These are phyloP conservation scores for Cryptosporidium sp. DNA, from an alignment of 169 alveolate species.

Conservation along the genomic window DNA sequence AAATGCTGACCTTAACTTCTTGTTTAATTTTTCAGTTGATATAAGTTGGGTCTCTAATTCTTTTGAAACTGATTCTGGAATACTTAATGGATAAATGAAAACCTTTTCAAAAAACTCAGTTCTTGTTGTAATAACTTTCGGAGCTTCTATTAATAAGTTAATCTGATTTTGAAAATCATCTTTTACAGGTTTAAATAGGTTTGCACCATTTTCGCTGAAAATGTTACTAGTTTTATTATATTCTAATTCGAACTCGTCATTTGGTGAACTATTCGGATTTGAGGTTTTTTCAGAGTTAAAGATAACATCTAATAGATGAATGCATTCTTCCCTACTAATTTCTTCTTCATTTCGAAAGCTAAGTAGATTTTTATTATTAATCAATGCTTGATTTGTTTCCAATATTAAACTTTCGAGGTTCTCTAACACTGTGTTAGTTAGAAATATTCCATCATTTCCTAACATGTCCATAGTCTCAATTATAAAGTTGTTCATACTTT, in stretches of 20 bases:
- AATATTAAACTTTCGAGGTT: conserved; percentile 4
- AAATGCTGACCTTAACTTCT: conserved; percentile 23
- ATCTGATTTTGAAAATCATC: conserved; percentile 1
- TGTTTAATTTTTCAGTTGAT: neutral
- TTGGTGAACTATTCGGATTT: neutral
- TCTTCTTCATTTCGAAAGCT: neutral
- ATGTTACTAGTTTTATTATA: neutral
- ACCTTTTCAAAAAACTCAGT: conserved; percentile 13
- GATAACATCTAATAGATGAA: neutral
- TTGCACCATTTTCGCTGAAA: neutral
- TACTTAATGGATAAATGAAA: conserved; percentile 18
- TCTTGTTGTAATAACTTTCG: conserved; percentile 7
- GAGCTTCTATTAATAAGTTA: neutral
- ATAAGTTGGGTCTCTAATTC: conserved; percentile 15
- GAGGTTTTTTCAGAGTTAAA: neutral
- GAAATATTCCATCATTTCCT: conserved; percentile 21
- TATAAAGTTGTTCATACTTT: conserved; percentile 10
- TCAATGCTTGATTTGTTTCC: neutral
- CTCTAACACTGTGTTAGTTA: conserved; percentile 19
- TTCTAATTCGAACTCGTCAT: neutral
- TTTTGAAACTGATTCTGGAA: conserved; percentile 32
- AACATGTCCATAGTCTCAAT: conserved; percentile 48
- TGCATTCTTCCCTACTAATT: neutral
- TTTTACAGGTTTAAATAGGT: neutral
- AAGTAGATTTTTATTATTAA: neutral